Percentiles rank a stretch among this genome's conserved stretches.
These are phyloP conservation scores for Cornus suecica DNA, from an alignment of 148 eudicot species.

Conservation along the genomic window DNA sequence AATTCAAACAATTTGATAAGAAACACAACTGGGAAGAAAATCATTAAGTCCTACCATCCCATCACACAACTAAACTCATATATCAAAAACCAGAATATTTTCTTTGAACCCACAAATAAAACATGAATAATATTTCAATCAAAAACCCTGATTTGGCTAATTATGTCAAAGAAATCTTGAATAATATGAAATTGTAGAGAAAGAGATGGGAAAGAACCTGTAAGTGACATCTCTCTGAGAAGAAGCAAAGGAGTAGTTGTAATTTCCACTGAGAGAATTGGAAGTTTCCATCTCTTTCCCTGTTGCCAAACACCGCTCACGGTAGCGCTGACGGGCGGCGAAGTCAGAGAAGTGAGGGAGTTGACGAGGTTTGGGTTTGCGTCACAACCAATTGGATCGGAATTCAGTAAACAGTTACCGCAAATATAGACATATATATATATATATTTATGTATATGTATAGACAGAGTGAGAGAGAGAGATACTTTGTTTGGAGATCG, in stretches of 20 bases:
- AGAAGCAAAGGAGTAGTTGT: constrained; percentile 27
- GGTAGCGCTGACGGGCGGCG: not conserved
- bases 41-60: not conserved
- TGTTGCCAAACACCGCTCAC: not conserved
- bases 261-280: constrained; percentile 17
- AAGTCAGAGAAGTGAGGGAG: not conserved
- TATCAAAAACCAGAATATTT: no score
- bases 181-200: not conserved
- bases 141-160: not conserved
- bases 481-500: not conserved
- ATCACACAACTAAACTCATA: not conserved
- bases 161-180: not conserved
- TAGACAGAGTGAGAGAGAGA: not conserved
- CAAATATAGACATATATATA: constrained; percentile 4
- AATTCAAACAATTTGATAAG: no score
- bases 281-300: constrained; percentile 11
- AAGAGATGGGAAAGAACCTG: constrained; percentile 25
- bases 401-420: not conserved
- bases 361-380: not conserved
- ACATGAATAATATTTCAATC: not conserved
- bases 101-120: no score
- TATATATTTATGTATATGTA: no score
- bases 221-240: constrained; percentile 46
- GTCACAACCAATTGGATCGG: not conserved
- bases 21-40: not conserved